Percentiles rank a stretch among this genome's conserved stretches.
Conservation (phyloP, 1,284 basidiomycete species). For the Irpex sp. region DNA sequence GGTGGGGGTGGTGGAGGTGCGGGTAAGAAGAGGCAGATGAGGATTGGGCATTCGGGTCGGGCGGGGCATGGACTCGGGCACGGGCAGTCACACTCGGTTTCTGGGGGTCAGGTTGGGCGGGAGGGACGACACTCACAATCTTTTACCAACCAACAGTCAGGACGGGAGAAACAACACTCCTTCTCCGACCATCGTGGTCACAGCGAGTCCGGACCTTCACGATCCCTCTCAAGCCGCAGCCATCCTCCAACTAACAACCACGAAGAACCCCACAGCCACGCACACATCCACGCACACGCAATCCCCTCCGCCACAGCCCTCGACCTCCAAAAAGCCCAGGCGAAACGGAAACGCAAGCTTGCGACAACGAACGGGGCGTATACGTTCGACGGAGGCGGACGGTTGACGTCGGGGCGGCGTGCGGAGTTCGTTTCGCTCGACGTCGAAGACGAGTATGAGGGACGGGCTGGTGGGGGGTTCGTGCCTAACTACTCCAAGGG, state of each 20-base stretch:
- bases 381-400: background rate
- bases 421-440: slow-evolving; percentile 2
- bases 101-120: too few relatives aligned
- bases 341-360: background rate
- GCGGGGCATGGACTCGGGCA: too few relatives aligned
- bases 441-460: slow-evolving; percentile 4
- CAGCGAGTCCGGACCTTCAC: background rate
- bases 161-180: background rate
- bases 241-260: background rate
- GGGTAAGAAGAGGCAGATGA: too few relatives aligned
- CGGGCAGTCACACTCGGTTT: too few relatives aligned
- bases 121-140: too few relatives aligned
- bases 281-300: background rate
- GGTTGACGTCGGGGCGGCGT: slow-evolving; percentile 3
- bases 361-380: slow-evolving; percentile 3
- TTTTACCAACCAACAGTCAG: background rate
- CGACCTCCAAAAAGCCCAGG: background rate
- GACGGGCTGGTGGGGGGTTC: too few relatives aligned
- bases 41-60: too few relatives aligned
- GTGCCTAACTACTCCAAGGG: background rate
- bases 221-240: background rate
- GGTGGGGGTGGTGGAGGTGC: background rate
- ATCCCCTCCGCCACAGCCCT: background rate
- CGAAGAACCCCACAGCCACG: background rate
- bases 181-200: background rate